Evolutionary conservation across 306 rosid genomes (phyloP), one percentile per base, ranked within the genome.

Genomic region (Sindora glabra): DNA sequence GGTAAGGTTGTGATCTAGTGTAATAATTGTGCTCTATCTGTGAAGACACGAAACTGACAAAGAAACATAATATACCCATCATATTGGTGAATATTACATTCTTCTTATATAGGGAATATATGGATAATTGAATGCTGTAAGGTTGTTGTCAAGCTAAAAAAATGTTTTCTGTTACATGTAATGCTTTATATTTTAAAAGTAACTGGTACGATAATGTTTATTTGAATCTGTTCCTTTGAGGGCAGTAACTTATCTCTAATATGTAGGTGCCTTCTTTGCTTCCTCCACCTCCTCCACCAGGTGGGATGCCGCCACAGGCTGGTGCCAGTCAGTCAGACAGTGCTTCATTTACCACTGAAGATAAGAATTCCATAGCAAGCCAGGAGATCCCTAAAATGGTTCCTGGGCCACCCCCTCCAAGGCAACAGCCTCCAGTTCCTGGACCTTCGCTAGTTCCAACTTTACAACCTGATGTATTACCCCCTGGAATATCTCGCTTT

Each of bases 211-310:
- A 21, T 70, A n/a, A n/a, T n/a, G n/a, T n/a, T n/a, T 34, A n/a
- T 70, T 54, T 69, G 36, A 48, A 39, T 48, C 40, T 62, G 4
- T 53, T 15, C 24, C 37, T 29, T 69, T 24, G 27, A 60, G 26
- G 29, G 47, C 42, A 29, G 53, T 75, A 45, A 74, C 49, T 17
- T 72, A 19, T 62, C 52, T 73, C 56, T 38, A 19, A 68, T 54
- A 65, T 80, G 75, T 72, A 89, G 99, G 84, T 67, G 52, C 82
- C 72, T 63, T n/a, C n/a, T n/a, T n/a, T n/a, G n/a, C 90, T 89
- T 64, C 94, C 96, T 74, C 95, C 87, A 13, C 97, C 95, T 32
- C 97, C 97, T 42, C 96, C 88, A 16, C 94, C 94, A 34, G 74
- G 74, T 59, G 88, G 79, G 51, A 61, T 83, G 78, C 95, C 83